Base-by-base conservation (phyloP, 208 protist genomes). In the Blechomonas ayalai region DNA sequence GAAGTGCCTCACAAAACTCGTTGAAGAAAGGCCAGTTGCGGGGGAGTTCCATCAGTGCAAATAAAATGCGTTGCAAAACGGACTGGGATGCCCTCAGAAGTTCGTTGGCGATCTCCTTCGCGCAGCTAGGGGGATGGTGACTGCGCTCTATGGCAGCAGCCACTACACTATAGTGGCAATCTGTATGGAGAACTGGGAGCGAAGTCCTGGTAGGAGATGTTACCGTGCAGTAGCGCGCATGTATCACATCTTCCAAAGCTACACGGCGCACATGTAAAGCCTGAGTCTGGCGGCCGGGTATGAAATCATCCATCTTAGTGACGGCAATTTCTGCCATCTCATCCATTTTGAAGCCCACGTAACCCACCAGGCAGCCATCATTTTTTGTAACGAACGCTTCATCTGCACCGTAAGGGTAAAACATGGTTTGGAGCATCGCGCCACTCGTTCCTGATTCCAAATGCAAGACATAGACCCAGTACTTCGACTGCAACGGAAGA, bases 261-360 rank as follows among this genome's bases (percentile, higher is more conserved):
- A 70, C 66, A 18, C 26, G 38, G 15, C 32, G 29, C 32, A 89
- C 84, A 10, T 39, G 15, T 9, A 89, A 61, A 9, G 78, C 63
- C 35, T 89, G 73, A 13, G 72, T 68, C 47, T 89, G 80, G 38
- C 69, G 51, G 42, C 67, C 76, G 13, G 84, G 84, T 29, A 92
- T 77, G 50, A 89, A 89, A n/a, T 55, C 71, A 46, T 89, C 27
- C 79, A 89, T 85, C 60, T 92, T 89, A 47, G 82, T 67, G 5
- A 54, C 67, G 2, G 71, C 79, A 7, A 86, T 56, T 1, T 67
- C 60, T 2, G 73, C 69, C 80, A 87, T 89, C 42, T 70, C 69
- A 4, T 38, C 49, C 33, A 67, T 70, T 13, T 73, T 66, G 61
- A 92, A 92, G 16, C 84, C 72, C 18, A 92, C 84, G 43, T 68